Evolutionary conservation across 2,329 filamentous ascomycete genomes (phyloP), one percentile per base, ranked within the genome.

Genomic region (Thermoascus crustaceus): DNA sequence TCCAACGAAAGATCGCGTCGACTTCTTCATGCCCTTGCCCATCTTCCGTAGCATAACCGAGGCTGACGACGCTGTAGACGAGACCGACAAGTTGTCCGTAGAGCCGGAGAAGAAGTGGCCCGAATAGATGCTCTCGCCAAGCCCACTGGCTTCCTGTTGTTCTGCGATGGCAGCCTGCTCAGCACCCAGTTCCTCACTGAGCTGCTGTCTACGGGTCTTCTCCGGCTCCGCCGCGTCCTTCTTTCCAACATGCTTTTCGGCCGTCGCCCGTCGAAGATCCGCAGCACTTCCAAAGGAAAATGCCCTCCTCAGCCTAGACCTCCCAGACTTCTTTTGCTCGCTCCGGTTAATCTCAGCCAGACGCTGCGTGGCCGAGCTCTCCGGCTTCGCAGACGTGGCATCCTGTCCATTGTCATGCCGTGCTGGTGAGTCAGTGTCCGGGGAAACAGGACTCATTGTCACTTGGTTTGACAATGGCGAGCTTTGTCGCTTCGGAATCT

Each of bases 1-100:
- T 17, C 91, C 91, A 47, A 93, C 93, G 35, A 98, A 76, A 16
- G 88, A 95, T 31, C 88, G 76, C 11, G 82, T 83, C 34, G 86
- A 82, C 64, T 91, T 93, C 73, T 94, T 96, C 78, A 96, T 83
- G n/a, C 89, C 88, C 46, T 87, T 86, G 37, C 91, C 91, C 91
- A 98, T 98, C 68, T 98, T 98, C 35, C 91, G 80, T 47, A 98
- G 58, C 66, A 69, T 69, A 33, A 69, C 61, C 9, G 65, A 69
- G 4, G 66, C 65, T 5, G 67, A 69, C 0, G 66, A 68, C 14
- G 64, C 65, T 4, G 66, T 68, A 1, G 66, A 68, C 2, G 64
- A 68, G 13, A 69, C 63, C 4, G 67, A 69, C 29, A 98, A 65
- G 48, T 96, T 96, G 61, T 98, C 91, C 0, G 86, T 96, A 4